A percentile compares a stretch with the other conserved stretches of the same genome.
phyloP scores from a whole-genome alignment of 2,329 filamentous ascomycete genomes.

The Geoglossum cookeanum region DNA sequence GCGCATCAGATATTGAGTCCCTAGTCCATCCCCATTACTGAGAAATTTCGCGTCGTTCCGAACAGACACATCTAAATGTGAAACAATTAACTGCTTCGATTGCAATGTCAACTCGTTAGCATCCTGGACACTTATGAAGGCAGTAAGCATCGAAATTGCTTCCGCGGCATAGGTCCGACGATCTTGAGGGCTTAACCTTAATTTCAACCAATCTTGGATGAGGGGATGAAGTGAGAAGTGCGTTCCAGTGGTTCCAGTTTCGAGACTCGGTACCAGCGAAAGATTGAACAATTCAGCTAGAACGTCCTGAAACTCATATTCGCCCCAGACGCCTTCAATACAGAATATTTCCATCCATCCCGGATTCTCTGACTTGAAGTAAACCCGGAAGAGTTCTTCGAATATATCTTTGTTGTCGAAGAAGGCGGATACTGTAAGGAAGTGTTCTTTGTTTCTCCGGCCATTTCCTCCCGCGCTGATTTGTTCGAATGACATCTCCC shows the following conservation, averaged over 20 bases:
- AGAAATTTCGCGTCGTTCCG: background rate
- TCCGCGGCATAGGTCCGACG: background rate
- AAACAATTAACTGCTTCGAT: slow-evolving; percentile 2
- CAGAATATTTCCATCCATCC: slow-evolving; percentile 5
- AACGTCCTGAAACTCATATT: slow-evolving; percentile 3
- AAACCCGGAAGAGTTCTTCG: slow-evolving; percentile 3
- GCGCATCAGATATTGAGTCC: background rate
- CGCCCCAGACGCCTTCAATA: background rate
- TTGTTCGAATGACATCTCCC: background rate
- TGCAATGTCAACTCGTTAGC: background rate
- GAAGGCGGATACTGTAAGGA: slow-evolving; percentile 5
- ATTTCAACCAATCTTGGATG: slow-evolving; percentile 5
- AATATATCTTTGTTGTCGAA: slow-evolving; percentile 4
- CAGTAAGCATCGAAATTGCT: slow-evolving; percentile 3
- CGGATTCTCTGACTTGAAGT: background rate
- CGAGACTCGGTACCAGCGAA: slow-evolving; percentile 4
- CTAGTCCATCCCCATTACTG: background rate
- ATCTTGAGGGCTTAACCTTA: background rate
- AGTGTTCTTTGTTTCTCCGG: slow-evolving; percentile 1
- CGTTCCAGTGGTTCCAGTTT: background rate
- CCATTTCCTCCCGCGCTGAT: background rate
- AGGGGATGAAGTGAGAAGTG: slow-evolving; percentile 6
- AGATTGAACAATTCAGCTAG: slow-evolving; percentile 3
- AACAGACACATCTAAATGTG: slow-evolving; percentile 4
- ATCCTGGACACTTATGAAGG: background rate